Conservation (phyloP, 176 grass and related monocot species). For the Echinochloa phyllopogon region DNA sequence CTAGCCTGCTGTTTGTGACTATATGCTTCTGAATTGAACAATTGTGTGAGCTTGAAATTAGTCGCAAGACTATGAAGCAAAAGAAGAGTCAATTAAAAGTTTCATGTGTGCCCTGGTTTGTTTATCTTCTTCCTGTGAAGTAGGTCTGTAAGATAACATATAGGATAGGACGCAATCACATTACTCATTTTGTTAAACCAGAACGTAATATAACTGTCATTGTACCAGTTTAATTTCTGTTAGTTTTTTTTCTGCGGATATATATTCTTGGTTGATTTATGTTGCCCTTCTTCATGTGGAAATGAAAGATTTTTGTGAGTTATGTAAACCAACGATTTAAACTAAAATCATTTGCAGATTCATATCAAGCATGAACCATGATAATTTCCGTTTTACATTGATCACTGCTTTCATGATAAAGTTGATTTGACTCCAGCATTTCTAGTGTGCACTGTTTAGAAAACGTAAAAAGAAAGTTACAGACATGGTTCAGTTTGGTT, state of each 20-base stretch:
- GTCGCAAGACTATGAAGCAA: constrained; percentile 5
- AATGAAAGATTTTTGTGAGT: constrained; percentile 2
- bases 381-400: constrained; percentile 7
- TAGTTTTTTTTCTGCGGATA: neutral
- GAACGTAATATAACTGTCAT: neutral
- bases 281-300: neutral
- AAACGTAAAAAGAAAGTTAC: neutral
- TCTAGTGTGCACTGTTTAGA: neutral
- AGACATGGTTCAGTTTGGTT: constrained; percentile 33
- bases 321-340: neutral
- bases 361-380: neutral
- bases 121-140: neutral
- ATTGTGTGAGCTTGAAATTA: neutral
- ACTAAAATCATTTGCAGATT: constrained; percentile 5
- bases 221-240: neutral
- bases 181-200: neutral
- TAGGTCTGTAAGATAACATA: neutral
- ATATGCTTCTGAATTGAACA: neutral
- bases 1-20: neutral
- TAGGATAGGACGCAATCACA: neutral
- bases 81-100: neutral
- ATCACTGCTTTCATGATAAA: neutral
- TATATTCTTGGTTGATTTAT: neutral
- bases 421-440: neutral
- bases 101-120: neutral